Base-by-base conservation (phyloP, 345 rosid genomes). In the Lepidium didymum region DNA sequence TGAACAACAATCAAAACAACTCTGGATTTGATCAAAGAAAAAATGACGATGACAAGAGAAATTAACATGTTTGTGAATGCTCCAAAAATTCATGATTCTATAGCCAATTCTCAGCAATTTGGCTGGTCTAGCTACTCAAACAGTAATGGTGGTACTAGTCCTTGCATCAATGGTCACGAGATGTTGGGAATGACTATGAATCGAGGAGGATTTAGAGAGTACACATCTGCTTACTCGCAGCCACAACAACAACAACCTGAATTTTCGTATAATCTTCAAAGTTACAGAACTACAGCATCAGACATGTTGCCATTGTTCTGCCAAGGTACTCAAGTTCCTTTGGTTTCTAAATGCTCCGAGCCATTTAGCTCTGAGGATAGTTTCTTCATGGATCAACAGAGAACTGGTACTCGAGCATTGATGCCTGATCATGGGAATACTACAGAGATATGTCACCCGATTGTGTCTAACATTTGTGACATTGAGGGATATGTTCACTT, bases 401-500 rank as follows among this genome's bases (percentile, higher is more conserved):
- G 71, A 56, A 81, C 49, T 5, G 14, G 51, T 43, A 59, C 43
- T 54, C 69, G 41, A 43, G 45, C 6, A 23, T 3, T 70, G 36
- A 38, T 61, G 19, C 11, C 55, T 43, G 62, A 64, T 42, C 37
- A 61, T 45, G 75, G 64, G 16, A 42, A 13, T 51, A 11, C 56
- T 41, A 52, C 21, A 5, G 69, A 25, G 62, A 59, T 37, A 10
- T 36, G 31, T 54, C 64, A 68, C 3, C 36, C 68, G 36, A 68
- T 70, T 13, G 47, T 74, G 12, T 79, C 41, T 70, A 79, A 73
- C 56, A 43, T 75, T 38, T 64, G 62, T 33, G 83, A 83, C 68
- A n/a, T n/a, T n/a, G n/a, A 59, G 1, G 83, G 84, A 9, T 53
- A 46, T 47, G 74, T 81, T 8, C 75, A 79, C 73, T 34, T 70